These are phyloP conservation scores for Lycium barbarum DNA, from an alignment of 257 asterid species.

Conservation along the genomic window DNA sequence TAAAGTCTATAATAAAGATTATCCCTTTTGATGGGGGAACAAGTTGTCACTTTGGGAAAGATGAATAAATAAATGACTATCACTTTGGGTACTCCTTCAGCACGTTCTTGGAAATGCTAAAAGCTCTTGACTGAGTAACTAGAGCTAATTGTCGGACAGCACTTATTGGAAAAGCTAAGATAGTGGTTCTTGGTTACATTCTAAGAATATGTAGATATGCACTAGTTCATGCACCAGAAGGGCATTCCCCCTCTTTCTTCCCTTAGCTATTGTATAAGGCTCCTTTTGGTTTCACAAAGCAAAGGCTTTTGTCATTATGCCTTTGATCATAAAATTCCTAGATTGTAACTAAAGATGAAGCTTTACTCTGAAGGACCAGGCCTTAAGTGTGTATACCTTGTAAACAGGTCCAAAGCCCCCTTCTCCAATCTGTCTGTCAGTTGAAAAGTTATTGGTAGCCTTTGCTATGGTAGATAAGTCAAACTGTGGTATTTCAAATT, in stretches of 20 bases:
- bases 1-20: background rate
- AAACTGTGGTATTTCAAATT: slow-evolving; percentile 49
- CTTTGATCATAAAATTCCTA: background rate
- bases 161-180: background rate
- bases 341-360: background rate
- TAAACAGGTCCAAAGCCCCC: slow-evolving; percentile 75
- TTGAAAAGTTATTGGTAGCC: slow-evolving; percentile 55
- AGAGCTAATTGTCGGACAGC: background rate
- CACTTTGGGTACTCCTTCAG: background rate
- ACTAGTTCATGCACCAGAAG: background rate
- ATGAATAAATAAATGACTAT: background rate
- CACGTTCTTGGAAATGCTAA: background rate
- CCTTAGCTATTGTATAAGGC: background rate
- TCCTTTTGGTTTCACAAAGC: background rate
- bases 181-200: background rate
- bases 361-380: background rate
- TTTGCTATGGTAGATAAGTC: slow-evolving; percentile 38
- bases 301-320: background rate
- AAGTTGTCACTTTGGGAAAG: background rate
- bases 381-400: slow-evolving; percentile 46
- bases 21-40: background rate
- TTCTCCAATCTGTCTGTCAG: slow-evolving; percentile 53
- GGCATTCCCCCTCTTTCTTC: background rate
- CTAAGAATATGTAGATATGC: background rate
- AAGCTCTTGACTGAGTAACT: background rate